Conservation (phyloP, 2,329 filamentous ascomycete species). For the Pseudogymnoascus sp. region DNA sequence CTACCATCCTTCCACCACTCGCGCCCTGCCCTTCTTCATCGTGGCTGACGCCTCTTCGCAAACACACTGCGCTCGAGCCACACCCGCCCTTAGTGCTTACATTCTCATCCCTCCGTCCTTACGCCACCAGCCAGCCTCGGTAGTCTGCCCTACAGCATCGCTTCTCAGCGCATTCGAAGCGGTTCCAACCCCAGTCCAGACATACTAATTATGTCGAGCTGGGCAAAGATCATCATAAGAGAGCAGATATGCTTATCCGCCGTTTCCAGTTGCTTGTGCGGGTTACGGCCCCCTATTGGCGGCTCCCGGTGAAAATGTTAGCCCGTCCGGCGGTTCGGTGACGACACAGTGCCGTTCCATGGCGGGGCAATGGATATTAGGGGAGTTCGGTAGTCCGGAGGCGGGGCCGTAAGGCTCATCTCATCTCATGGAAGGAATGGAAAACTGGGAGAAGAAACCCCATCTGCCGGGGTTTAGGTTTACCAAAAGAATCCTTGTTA, state of each 20-base stretch:
- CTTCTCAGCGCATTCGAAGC: neutral
- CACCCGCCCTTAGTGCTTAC: neutral
- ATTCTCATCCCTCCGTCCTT: neutral
- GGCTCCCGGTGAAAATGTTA: neutral
- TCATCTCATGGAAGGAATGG: neutral
- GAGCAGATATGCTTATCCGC: conserved; percentile 1
- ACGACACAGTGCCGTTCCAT: neutral
- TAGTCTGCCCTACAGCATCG: neutral
- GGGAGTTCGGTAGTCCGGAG: neutral
- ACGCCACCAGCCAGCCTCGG: neutral
- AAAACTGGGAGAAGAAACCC: neutral
- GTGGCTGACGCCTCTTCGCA: neutral
- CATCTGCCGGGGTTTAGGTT: neutral
- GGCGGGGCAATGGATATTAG: neutral
- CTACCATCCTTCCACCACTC: neutral
- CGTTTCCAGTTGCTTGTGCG: neutral
- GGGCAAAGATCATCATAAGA: neutral
- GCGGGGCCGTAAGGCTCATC: neutral
- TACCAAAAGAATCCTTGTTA: neutral
- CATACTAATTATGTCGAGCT: neutral
- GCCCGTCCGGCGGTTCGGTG: neutral
- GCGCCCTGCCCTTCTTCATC: neutral
- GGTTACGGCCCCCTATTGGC: neutral
- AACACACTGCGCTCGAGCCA: neutral
- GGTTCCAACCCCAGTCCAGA: neutral